Evolutionary conservation across 73 alveolate species (phyloP).

Genomic region (Paramecium caudatum): DNA sequence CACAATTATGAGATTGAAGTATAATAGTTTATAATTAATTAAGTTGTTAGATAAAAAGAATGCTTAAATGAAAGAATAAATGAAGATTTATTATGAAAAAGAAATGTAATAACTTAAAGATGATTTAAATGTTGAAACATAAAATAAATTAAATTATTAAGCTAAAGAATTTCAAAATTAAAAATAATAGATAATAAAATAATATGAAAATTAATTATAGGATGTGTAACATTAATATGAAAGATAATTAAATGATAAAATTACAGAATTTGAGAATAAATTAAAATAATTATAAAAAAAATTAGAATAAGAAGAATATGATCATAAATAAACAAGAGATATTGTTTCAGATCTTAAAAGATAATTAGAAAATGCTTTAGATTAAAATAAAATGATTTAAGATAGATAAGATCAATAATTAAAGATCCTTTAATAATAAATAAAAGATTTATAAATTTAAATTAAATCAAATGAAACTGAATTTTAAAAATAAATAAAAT

Average conservation of each 20-base stretch:
- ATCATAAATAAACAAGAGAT: conserved; percentile 61
- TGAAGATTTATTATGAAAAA: conserved; percentile 68
- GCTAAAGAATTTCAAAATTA: conserved; percentile 12
- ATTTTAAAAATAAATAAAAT: background rate
- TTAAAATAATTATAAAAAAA: conserved; percentile 63
- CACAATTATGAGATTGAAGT: conserved; percentile 74
- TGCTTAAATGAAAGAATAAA: conserved; percentile 61
- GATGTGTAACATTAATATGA: conserved; percentile 60
- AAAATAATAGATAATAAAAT: conserved; percentile 28
- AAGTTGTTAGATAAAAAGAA: conserved; percentile 71
- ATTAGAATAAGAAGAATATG: conserved; percentile 58
- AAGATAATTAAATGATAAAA: conserved; percentile 40
- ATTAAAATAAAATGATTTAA: background rate
- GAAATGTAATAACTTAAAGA: conserved; percentile 63
- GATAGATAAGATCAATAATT: conserved; percentile 31
- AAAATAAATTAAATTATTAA: background rate
- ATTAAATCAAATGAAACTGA: background rate
- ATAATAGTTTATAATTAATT: background rate
- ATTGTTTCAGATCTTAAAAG: conserved; percentile 1
- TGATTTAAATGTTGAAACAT: conserved; percentile 63
- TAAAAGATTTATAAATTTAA: conserved; percentile 30
- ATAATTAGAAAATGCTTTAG: conserved; percentile 42
- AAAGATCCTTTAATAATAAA: conserved; percentile 27
- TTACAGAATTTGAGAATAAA: conserved; percentile 69
- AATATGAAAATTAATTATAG: conserved; percentile 64